Evolutionary conservation across 495 filamentous ascomycete genomes (phyloP), one percentile per base, ranked within the genome.

Genomic region (Podospora anserina): DNA sequence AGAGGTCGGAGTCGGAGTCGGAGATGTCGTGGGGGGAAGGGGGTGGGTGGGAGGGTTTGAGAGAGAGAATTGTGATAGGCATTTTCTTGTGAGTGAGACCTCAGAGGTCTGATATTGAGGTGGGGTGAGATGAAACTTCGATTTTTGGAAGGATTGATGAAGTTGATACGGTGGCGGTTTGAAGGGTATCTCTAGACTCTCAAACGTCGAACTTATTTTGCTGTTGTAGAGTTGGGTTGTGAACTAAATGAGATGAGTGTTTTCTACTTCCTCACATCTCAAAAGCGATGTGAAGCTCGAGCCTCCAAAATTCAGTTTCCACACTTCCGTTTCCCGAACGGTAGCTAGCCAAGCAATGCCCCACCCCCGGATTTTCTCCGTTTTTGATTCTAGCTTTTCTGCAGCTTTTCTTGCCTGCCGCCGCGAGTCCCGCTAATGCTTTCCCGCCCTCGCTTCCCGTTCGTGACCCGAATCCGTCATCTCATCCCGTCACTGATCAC

Each of bases 61-160:
- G 92, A 2, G 89, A 80, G n/a, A 88, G 80, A 70, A 95, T 94
- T 26, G 89, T 91, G 71, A 95, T 92, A 56, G 91, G 87, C 92
- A 96, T 96, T 69, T 64, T 82, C 58, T n/a, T 64, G 63, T 20
- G 32, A 65, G 28, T 60, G 49, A 53, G 20, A 44, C 26, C 68
- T 62, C n/a, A 54, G 61, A 26, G 49, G 27, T 49, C 16, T 20
- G 60, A 57, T 60, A 44, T n/a, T 39, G 63, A 66, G 32, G 15
- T 23, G 16, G 11, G 16, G 7, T 62, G 58, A 68, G 34, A 63
- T 34, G 55, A 65, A 32, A 57, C 44, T 67, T 58, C 58, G 65
- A 66, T 27, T 55, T 13, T 49, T 19, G 56, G 26, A 18, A 19
- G 5, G 0, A 32, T 15, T 53, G 56, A 4, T 58, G 23, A 58